Evolutionary conservation across 2,329 filamentous ascomycete species (phyloP).

Genomic region (Fonsecaea multimorphosa): DNA sequence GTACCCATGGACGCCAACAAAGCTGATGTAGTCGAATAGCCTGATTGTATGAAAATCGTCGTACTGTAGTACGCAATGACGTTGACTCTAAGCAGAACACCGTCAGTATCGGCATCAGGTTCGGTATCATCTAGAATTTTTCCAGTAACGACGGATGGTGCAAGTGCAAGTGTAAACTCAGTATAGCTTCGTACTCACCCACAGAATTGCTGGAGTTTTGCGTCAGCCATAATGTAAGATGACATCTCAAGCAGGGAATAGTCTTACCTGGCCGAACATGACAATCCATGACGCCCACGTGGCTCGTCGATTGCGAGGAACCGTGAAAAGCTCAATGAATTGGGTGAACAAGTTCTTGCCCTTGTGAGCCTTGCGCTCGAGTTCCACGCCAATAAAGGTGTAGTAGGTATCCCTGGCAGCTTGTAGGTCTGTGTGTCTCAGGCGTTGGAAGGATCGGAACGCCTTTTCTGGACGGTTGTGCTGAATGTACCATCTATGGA

Average conservation of each 20-base stretch:
- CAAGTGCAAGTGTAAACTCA: too few species aligned
- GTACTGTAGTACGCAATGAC: conserved; percentile 69
- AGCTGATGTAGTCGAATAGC: conserved; percentile 59
- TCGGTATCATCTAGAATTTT: too few species aligned
- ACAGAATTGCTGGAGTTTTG: conserved; percentile 48
- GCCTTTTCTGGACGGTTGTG: conserved; percentile 54
- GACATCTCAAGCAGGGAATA: conserved; percentile 12
- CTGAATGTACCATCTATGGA: conserved; percentile 50
- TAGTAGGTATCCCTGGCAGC: conserved; percentile 65
- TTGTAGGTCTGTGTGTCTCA: conserved; percentile 59
- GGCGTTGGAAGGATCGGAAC: conserved; percentile 55
- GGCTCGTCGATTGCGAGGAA: conserved; percentile 68
- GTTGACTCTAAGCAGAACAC: conserved; percentile 48
- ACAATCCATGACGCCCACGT: conserved; percentile 63
- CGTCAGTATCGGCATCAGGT: too few species aligned
- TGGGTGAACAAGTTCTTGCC: conserved; percentile 59
- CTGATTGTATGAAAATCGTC: conserved; percentile 64
- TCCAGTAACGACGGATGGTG: too few species aligned
- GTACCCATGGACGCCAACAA: conserved; percentile 68
- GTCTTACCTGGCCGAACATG: conserved; percentile 61
- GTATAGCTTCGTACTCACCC: too few species aligned
- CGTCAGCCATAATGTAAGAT: neutral
- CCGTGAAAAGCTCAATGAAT: conserved; percentile 64
- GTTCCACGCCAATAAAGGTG: conserved; percentile 63
- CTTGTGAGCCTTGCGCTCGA: conserved; percentile 62